phyloP scores from a whole-genome alignment of 768 basidiomycete genomes.

The Lentinus tigrinus region DNA sequence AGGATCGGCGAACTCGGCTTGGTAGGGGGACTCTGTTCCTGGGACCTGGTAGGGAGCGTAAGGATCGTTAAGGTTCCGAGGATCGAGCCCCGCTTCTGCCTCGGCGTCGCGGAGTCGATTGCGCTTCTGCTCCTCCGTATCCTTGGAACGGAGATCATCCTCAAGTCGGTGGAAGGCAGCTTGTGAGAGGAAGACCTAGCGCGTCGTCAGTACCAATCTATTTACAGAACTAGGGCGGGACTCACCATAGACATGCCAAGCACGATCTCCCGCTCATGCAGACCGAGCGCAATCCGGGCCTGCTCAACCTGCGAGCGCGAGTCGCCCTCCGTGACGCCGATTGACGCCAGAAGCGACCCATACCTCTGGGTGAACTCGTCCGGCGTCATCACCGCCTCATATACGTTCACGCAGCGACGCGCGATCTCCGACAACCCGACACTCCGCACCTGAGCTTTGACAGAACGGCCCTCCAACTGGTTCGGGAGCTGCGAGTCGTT shows the following conservation, averaged over 20 bases:
- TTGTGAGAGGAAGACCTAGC: slow-evolving; percentile 86
- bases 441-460: slow-evolving; percentile 89
- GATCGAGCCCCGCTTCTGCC: slow-evolving; percentile 59
- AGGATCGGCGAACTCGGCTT: slow-evolving; percentile 48
- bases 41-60: slow-evolving; percentile 76
- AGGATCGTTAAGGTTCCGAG: slow-evolving; percentile 58
- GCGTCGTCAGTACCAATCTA: slow-evolving; percentile 7
- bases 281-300: slow-evolving; percentile 50
- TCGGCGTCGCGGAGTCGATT: slow-evolving; percentile 76
- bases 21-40: slow-evolving; percentile 41
- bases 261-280: slow-evolving; percentile 73
- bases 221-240: no score
- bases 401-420: slow-evolving; percentile 60
- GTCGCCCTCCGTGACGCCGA: slow-evolving; percentile 59
- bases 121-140: slow-evolving; percentile 84
- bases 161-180: slow-evolving; percentile 84
- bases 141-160: slow-evolving; percentile 78
- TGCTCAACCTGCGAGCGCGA: slow-evolving; percentile 61
- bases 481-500: slow-evolving; percentile 95
- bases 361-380: slow-evolving; percentile 88
- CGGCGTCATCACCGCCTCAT: slow-evolving; percentile 83
- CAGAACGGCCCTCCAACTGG: slow-evolving; percentile 87
- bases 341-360: slow-evolving; percentile 54
- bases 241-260: slow-evolving; percentile 82
- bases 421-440: slow-evolving; percentile 78